Conservation (phyloP, 257 asterid species). For the Solanum sitiens region DNA sequence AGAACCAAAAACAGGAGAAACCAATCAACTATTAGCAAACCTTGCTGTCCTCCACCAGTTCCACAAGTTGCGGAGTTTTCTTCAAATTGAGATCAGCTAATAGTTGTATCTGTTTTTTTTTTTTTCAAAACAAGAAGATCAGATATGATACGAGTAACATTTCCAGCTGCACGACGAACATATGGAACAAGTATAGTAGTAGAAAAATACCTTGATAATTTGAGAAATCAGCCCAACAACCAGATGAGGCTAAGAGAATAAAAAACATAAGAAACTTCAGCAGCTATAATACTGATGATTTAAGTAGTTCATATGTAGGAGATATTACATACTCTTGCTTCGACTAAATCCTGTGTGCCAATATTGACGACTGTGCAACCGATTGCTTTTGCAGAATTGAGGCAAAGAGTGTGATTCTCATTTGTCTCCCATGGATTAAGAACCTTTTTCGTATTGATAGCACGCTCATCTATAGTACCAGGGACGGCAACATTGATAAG, state of each 20-base stretch:
- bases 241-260: conserved; percentile 67
- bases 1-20: not conserved
- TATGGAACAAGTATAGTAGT: not conserved
- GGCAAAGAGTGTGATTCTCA: conserved; percentile 86
- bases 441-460: conserved; percentile 68
- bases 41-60: conserved; percentile 83
- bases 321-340: conserved; percentile 60
- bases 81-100: conserved; percentile 83
- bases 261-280: not conserved
- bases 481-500: conserved; percentile 95
- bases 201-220: conserved; percentile 63
- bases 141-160: not conserved
- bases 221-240: conserved; percentile 86
- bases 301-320: not conserved
- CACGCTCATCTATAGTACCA: conserved; percentile 93
- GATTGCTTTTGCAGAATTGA: conserved; percentile 95
- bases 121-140: not conserved
- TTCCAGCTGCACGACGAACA: not conserved
- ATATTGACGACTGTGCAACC: conserved; percentile 98
- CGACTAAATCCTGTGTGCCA: conserved; percentile 89
- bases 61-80: conserved; percentile 92
- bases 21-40: conserved; percentile 21
- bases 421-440: conserved; percentile 94
- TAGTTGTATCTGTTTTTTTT: conserved; percentile 59
- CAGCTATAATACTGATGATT: not conserved